Evolutionary conservation across 148 eudicot species (phyloP), one percentile per base, ranked within the genome.

Genomic region (Vaccinium darrowii): DNA sequence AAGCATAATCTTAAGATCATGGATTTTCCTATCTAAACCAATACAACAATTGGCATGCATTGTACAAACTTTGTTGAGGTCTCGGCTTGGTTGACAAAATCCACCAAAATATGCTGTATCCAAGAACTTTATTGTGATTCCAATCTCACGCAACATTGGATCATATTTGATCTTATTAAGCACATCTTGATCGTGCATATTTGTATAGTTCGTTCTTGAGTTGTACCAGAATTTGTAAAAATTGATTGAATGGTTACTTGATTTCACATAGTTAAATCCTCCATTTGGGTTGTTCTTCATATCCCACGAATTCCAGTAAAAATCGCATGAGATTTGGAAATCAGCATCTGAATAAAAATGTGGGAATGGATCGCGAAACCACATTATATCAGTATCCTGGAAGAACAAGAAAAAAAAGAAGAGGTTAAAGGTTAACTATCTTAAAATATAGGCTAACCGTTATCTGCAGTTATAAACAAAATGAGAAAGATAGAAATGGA

Each of bases 1-100:
- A 50, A 94, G 90, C 60, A 91, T 51, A 3, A 90, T 83, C 30
- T 82, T 90, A 0, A 94, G 84, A 53, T 92, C 96, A 60, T 85
- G 89, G 11, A 90, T 49, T 83, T 93, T 94, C 12, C 81, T 89
- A 10, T 85, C 82, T 16, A 94, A 71, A 14, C 98, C 94, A 16
- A 78, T 8, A 12, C 98, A 92, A 78, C 98, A 94, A 84, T 93
- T 94, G 16, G 94, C 95, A 80, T 94, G 95, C 94, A 94, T 92
- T 11, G 94, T 92, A 75, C 93, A 85, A 62, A 93, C 94, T 76
- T 81, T 56, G 82, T 87, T 82, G 19, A 92, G 78, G 85, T 93
- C 90, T 79, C 52, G 84, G 80, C 92, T 92, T n/a, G 91, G 89
- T 30, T 88, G 51, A 60, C 98, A 94, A 86, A 93, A 93, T 33